Conservation (phyloP, 345 rosid genomes). For the Clausena lansium region DNA sequence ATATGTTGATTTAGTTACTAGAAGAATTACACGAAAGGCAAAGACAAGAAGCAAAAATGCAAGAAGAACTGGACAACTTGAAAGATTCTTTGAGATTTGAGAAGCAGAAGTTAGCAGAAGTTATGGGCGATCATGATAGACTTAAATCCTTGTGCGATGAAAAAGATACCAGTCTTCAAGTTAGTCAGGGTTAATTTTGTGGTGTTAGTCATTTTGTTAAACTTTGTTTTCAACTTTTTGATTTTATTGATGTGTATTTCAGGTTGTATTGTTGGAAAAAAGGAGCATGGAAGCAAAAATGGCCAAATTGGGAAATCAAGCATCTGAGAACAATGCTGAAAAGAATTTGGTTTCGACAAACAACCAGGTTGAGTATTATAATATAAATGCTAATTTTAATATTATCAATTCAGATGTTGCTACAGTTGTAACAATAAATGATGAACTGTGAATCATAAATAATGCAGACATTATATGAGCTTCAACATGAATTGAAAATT, state of each 20-base stretch:
- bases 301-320: conserved; percentile 44
- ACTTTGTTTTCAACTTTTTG: not conserved
- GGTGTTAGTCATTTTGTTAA: conserved; percentile 1
- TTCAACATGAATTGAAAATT: conserved; percentile 64
- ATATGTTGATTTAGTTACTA: conserved; percentile 46
- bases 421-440: not conserved
- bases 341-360: conserved; percentile 38
- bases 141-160: conserved; percentile 59
- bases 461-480: conserved; percentile 47
- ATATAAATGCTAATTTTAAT: not conserved
- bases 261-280: conserved; percentile 66
- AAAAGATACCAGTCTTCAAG: conserved; percentile 68
- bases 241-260: conserved; percentile 18
- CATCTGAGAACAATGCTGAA: conserved; percentile 41
- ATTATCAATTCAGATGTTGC: not conserved
- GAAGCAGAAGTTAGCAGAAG: conserved; percentile 54
- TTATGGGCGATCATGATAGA: conserved; percentile 51
- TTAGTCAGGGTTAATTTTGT: conserved; percentile 30
- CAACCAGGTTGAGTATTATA: conserved; percentile 49
- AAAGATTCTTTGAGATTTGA: conserved; percentile 60
- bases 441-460: conserved; percentile 22
- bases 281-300: conserved; percentile 55
- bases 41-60: conserved; percentile 54
- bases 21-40: conserved; percentile 73
- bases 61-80: conserved; percentile 64